A percentile compares a stretch with the other conserved stretches of the same genome.
phyloP scores from a whole-genome alignment of 2,329 filamentous ascomycete genomes.

The Fusarium sp. region DNA sequence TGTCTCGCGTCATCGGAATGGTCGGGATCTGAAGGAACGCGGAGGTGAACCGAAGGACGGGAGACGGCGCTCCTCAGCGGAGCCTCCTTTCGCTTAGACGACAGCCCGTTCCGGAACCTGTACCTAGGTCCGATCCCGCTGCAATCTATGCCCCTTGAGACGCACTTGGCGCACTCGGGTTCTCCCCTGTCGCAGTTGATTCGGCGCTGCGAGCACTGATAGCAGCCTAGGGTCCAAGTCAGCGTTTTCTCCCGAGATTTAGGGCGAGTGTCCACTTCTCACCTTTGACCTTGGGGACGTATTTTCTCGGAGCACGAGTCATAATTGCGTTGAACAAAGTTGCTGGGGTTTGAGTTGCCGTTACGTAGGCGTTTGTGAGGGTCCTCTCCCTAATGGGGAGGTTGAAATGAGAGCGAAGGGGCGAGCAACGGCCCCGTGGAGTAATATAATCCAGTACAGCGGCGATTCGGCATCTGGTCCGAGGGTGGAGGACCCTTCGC shows the following conservation, averaged over 20 bases:
- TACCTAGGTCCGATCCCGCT: constrained; percentile 47
- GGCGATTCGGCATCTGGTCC: constrained; percentile 13
- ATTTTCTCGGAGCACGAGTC: constrained; percentile 21
- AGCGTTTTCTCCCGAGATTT: neutral
- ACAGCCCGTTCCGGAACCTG: constrained; percentile 25
- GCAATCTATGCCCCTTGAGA: constrained; percentile 50
- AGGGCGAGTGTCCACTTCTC: neutral
- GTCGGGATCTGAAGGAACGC: neutral
- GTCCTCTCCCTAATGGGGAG: neutral
- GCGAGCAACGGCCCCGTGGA: neutral
- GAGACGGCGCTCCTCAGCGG: neutral
- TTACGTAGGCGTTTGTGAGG: neutral
- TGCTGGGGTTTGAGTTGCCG: neutral
- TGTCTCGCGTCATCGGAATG: neutral
- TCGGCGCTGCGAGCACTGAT: constrained; percentile 55
- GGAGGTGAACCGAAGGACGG: neutral
- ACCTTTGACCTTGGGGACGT: constrained; percentile 46
- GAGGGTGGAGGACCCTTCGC: constrained; percentile 11
- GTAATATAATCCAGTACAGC: constrained; percentile 2
- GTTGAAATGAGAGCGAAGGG: constrained; percentile 14
- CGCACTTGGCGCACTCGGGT: constrained; percentile 53
- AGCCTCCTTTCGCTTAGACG: constrained; percentile 1
- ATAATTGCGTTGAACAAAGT: no score
- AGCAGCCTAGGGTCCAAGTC: constrained; percentile 48
- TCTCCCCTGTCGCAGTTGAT: constrained; percentile 54